Evolutionary conservation across 441 rosid genomes (phyloP).

Genomic region (Pelargonium myrrhifolium): DNA sequence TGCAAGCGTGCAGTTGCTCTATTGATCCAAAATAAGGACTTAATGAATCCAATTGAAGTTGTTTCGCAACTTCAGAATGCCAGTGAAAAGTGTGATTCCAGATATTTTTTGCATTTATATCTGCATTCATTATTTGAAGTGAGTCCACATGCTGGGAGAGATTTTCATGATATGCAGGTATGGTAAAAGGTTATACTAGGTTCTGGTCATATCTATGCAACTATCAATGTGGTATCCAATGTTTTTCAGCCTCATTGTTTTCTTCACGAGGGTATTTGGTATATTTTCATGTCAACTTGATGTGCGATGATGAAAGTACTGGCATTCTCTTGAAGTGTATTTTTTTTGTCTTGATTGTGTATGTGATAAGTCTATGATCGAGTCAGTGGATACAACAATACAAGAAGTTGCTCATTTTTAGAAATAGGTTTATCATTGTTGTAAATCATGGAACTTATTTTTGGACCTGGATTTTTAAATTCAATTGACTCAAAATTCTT

Average conservation of each 20-base stretch:
- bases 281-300: not conserved
- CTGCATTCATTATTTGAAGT: slow-evolving; percentile 81
- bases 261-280: not conserved
- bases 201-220: not conserved
- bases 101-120: slow-evolving; percentile 76
- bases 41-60: slow-evolving; percentile 81
- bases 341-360: not conserved
- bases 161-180: slow-evolving; percentile 98
- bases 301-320: too few species aligned
- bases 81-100: slow-evolving; percentile 60
- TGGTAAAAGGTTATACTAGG: slow-evolving; percentile 13
- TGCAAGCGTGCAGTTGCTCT: slow-evolving; percentile 70
- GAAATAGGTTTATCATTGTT: not conserved
- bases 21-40: slow-evolving; percentile 74
- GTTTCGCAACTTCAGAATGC: slow-evolving; percentile 59
- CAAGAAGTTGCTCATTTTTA: not conserved
- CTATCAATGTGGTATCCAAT: not conserved
- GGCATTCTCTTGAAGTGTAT: too few species aligned
- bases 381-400: not conserved
- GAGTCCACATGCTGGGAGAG: slow-evolving; percentile 74
- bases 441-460: not conserved
- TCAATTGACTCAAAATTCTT: not conserved
- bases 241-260: not conserved
- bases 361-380: not conserved
- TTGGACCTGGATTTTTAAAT: not conserved